Evolutionary conservation across 169 alveolate genomes (phyloP).

Genomic region (Perkinsus marinus): DNA sequence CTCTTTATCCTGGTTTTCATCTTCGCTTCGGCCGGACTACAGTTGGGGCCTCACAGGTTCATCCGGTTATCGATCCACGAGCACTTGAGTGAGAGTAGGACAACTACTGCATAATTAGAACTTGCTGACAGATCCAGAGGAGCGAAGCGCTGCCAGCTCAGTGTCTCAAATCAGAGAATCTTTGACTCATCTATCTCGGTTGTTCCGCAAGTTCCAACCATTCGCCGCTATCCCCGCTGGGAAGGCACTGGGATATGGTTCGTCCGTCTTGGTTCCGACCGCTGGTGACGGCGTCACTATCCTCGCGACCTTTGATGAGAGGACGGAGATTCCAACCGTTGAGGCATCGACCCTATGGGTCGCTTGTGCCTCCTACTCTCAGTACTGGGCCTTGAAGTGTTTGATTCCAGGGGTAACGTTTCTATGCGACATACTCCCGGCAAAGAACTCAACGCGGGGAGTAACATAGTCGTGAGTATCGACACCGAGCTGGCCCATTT

Average conservation of each 20-base stretch:
- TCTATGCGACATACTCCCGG: too few relatives aligned
- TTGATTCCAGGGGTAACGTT: too few relatives aligned
- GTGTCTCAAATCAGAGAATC: background rate
- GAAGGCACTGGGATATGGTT: background rate
- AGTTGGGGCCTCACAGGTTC: background rate
- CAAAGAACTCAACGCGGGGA: too few relatives aligned
- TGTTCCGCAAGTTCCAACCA: background rate
- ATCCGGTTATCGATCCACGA: background rate
- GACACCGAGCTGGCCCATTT: background rate
- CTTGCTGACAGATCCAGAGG: background rate
- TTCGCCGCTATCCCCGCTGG: background rate
- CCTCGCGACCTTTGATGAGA: background rate
- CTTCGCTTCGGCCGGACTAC: background rate
- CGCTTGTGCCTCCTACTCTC: too few relatives aligned
- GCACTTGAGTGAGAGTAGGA: background rate
- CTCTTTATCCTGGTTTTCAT: background rate
- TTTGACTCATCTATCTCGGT: background rate
- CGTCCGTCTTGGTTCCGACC: background rate
- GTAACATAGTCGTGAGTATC: background rate
- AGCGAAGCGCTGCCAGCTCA: background rate
- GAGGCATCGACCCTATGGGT: too few relatives aligned
- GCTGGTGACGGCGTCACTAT: background rate
- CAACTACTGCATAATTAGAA: background rate
- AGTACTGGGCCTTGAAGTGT: too few relatives aligned
- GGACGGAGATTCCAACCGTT: too few relatives aligned